Base-by-base conservation (phyloP, 106 monocot species). In the Dendrobium officinale region DNA sequence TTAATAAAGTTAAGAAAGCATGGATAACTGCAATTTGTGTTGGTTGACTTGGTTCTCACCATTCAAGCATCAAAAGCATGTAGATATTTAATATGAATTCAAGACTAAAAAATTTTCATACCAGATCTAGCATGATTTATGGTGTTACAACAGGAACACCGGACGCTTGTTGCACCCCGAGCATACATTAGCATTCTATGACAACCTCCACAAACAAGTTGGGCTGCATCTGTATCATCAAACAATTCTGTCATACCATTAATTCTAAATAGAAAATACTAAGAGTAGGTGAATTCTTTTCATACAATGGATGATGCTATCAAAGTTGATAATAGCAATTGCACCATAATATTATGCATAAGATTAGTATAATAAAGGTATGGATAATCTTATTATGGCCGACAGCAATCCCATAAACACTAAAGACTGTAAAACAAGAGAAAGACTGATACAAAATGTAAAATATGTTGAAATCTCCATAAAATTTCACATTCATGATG, bases 91-190 rank as follows among this genome's bases (percentile, higher is more conserved):
- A 74, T 20, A 76, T 49, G 45, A 76, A 9, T 27, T 27, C 49
- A 49, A 27, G 9, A 49, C 27, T 49, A 78, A 56, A 51, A 58
- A 41, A 51, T 78, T 2, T 4, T 42, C 76, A n/a, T 80, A 88
- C 91, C 91, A 84, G 88, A 45, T 86, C 88, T 84, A 76, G 82
- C 82, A 75, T 82, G 79, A 84, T 91, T 91, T 75, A 88, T 86
- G 16, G 91, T 91, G 56, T 86, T 88, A 75, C 91, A 88, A 67
- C 91, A 88, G 2, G 91, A 86, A 84, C 91, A 91, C 77, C 88
- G 83, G 27, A 91, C 90, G 49, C 84, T 86, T 11, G 88, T 48
- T 58, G 90, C 90, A 84, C 90, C 90, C 73, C 80, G 86, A 78
- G 85, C 79, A 80, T 91, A 84, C 87, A 91, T 84, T 44, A 91